Evolutionary conservation across 495 filamentous ascomycete genomes (phyloP).

Genomic region (Tuber magnatum): DNA sequence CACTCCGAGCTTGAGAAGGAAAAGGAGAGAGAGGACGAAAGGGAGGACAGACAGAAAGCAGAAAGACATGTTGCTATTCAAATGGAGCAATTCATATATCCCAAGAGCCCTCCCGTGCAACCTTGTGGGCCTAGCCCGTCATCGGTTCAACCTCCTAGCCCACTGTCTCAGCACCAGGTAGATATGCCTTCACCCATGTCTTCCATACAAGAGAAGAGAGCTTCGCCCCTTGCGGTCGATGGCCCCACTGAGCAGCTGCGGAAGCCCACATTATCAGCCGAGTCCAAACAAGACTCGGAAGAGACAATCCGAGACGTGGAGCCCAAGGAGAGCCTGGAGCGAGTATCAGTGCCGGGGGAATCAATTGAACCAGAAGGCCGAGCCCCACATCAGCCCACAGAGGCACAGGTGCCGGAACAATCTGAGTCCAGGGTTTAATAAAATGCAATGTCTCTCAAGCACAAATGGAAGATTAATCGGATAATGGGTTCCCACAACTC

Average conservation of each 20-base stretch:
- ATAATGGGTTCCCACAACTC: background rate
- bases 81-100: background rate
- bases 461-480: background rate
- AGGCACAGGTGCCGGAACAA: background rate
- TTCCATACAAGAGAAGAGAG: background rate
- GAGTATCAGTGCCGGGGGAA: background rate
- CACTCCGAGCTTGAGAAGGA: conserved; percentile 46
- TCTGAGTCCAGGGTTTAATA: background rate
- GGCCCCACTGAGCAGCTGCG: background rate
- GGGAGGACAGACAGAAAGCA: conserved; percentile 18
- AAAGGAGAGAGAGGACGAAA: conserved; percentile 47
- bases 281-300: background rate
- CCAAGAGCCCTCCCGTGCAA: background rate
- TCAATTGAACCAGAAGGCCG: conserved; percentile 3
- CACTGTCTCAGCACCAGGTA: background rate
- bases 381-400: background rate
- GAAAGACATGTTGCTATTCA: background rate
- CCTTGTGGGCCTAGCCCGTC: background rate
- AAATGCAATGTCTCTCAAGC: background rate
- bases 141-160: background rate
- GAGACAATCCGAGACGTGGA: background rate
- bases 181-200: conserved; percentile 2
- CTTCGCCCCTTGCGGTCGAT: background rate
- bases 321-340: background rate
- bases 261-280: background rate